phyloP scores from a whole-genome alignment of 495 filamentous ascomycete genomes.

The Thozetella sp. region DNA sequence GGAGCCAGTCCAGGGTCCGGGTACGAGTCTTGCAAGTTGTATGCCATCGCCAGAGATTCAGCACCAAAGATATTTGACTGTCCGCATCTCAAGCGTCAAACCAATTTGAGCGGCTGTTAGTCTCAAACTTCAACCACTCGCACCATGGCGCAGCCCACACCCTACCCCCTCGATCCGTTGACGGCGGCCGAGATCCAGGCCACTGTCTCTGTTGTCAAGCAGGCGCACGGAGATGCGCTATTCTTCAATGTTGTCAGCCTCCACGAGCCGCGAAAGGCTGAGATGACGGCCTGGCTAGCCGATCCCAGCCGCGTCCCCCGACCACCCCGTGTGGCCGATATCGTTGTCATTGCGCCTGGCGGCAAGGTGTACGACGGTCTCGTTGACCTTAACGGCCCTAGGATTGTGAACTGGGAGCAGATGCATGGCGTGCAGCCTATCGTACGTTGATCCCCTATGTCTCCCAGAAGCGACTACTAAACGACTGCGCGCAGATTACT shows the following conservation, averaged over 20 bases:
- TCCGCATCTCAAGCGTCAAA: too few species aligned
- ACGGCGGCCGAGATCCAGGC: constrained; percentile 75
- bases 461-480: constrained; percentile 12
- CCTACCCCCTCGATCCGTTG: constrained; percentile 86
- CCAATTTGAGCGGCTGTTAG: too few species aligned
- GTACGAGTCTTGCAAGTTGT: too few species aligned
- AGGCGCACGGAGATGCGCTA: constrained; percentile 69
- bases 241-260: constrained; percentile 91
- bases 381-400: constrained; percentile 72
- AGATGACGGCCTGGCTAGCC: constrained; percentile 83
- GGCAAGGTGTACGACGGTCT: constrained; percentile 85
- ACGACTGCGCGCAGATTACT: constrained; percentile 61
- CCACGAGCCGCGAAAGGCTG: constrained; percentile 82
- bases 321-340: constrained; percentile 78
- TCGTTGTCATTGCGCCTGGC: constrained; percentile 81
- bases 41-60: too few species aligned
- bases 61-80: too few species aligned
- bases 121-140: too few species aligned
- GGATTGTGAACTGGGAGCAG: constrained; percentile 75
- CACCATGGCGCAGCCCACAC: too few species aligned
- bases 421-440: constrained; percentile 84
- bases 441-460: constrained; percentile 35
- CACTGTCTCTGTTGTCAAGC: constrained; percentile 68
- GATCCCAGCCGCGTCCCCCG: constrained; percentile 61
- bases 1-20: too few species aligned